Evolutionary conservation across 805 yeast species (phyloP), one percentile per base, ranked within the genome.

Genomic region (Saccharomycopsis sp.): DNA sequence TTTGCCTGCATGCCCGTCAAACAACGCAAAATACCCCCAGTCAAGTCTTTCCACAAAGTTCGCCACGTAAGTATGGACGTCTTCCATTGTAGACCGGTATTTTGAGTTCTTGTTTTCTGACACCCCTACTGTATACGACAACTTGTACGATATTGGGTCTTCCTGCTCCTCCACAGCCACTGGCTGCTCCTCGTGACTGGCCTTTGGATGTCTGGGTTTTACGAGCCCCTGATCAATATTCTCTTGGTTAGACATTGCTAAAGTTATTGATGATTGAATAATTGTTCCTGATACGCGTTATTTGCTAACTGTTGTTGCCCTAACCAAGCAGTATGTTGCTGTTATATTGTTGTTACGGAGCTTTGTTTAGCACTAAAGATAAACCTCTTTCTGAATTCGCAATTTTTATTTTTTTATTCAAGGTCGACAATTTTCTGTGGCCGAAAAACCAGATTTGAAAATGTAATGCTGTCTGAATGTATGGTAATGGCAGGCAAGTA

Each of bases 1-100:
- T 57, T 84, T 84, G 22, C 99, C 99, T 1, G 98, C 98, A 73
- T 93, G 99, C 9, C 99, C 99, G 72, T 93, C 99, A 72, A 91
- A 93, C 0, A 93, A 80, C 17, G 96, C 98, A 78, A 93, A 91
- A 69, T 89, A 93, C 1, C 97, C 98, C 87, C 96, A 87, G 69
- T 91, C 97, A 34, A 87, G 75, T 58, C 90, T 71, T 65, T 89
- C 96, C n/a, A 92, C 94, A 75, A 88, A 92, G 74, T 92, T 91
- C 64, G 94, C 91, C 47, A 91, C 90, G 66, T 87, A 89, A 0
- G 96, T 88, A 70, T 93, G 98, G 5, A 93, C 94, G 70, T 93
- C 99, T 69, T 93, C 99, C 99, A 93, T 93, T 29, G 91, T 83
- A 55, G 87, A 83, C 58, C 99, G 78, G 69, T 84, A 92, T 63